Percentiles rank a stretch among this genome's conserved stretches.
Conservation (phyloP, 139 green algal species). For the Auxenochlorella protothecoides region DNA sequence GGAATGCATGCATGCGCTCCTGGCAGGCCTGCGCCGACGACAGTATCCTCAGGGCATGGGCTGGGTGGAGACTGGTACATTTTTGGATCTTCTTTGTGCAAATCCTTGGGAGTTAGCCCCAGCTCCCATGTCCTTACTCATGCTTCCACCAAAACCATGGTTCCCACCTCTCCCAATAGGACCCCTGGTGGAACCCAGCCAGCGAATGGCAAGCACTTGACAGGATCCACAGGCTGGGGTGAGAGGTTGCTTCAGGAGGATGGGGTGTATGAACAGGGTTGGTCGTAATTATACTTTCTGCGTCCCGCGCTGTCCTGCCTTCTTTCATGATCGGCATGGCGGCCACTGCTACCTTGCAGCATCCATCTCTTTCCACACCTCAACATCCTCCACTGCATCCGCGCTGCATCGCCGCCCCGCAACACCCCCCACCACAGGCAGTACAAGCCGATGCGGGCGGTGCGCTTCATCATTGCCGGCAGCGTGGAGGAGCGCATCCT, state of each 20-base stretch:
- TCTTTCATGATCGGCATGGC: too few relatives aligned
- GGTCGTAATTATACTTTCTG: too few relatives aligned
- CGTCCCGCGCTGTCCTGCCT: too few relatives aligned
- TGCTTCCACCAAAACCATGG: neutral
- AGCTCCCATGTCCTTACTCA: neutral
- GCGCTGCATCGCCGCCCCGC: too few relatives aligned
- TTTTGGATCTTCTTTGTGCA: too few relatives aligned
- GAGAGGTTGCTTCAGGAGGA: constrained; percentile 3
- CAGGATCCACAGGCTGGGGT: constrained; percentile 74
- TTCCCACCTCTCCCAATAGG: constrained; percentile 19
- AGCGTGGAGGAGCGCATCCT: constrained; percentile 92
- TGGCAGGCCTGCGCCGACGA: too few relatives aligned
- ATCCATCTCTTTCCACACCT: neutral
- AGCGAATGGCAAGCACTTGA: constrained; percentile 78
- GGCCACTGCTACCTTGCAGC: too few relatives aligned
- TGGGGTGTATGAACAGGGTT: too few relatives aligned
- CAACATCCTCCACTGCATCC: too few relatives aligned
- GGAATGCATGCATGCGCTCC: neutral
- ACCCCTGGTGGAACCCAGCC: constrained; percentile 71
- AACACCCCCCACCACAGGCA: neutral
- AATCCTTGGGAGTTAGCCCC: too few relatives aligned
- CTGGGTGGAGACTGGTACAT: too few relatives aligned
- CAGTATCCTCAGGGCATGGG: too few relatives aligned
- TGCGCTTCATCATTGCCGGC: constrained; percentile 73
- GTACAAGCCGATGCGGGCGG: constrained; percentile 74